These are phyloP conservation scores for Neonothopanus nambi DNA, from an alignment of 1,284 basidiomycete genomes.

Conservation along the genomic window DNA sequence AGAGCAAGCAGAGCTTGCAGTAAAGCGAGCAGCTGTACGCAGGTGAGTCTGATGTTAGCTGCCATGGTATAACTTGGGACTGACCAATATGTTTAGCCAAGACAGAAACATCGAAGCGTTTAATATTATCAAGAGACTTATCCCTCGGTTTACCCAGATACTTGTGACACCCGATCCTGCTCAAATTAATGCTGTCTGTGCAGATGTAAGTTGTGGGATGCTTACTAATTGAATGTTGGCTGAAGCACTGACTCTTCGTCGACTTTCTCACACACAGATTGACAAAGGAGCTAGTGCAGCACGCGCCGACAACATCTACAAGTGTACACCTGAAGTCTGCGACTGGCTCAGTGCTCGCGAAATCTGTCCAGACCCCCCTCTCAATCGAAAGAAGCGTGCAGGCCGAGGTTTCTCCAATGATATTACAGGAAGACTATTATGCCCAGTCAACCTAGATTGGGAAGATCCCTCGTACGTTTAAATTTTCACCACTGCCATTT, in stretches of 20 bases:
- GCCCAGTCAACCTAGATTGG: conserved; percentile 30
- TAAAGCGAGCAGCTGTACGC: no score
- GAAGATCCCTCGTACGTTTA: conserved; percentile 19
- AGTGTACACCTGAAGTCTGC: conserved; percentile 17
- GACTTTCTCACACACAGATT: neutral
- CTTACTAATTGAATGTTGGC: neutral
- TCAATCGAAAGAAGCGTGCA: conserved; percentile 10
- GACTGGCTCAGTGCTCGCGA: conserved; percentile 22
- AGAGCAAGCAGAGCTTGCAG: neutral
- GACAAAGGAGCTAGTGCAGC: conserved; percentile 13
- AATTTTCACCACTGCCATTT: neutral
- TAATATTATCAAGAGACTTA: neutral
- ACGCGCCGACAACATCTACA: conserved; percentile 21
- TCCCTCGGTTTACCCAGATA: neutral
- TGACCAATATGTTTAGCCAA: neutral
- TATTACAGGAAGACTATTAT: conserved; percentile 26
- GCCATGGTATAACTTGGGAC: no score
- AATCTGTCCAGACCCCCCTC: conserved; percentile 9
- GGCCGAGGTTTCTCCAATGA: conserved; percentile 27
- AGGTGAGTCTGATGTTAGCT: no score
- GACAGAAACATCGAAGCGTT: neutral
- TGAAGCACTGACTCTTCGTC: neutral
- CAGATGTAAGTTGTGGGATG: neutral
- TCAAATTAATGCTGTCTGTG: neutral
- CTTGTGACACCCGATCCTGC: neutral